A percentile compares a stretch with the other conserved stretches of the same genome.
Conservation (phyloP, 2,329 filamentous ascomycete genomes). For the Colletotrichum kahawae region DNA sequence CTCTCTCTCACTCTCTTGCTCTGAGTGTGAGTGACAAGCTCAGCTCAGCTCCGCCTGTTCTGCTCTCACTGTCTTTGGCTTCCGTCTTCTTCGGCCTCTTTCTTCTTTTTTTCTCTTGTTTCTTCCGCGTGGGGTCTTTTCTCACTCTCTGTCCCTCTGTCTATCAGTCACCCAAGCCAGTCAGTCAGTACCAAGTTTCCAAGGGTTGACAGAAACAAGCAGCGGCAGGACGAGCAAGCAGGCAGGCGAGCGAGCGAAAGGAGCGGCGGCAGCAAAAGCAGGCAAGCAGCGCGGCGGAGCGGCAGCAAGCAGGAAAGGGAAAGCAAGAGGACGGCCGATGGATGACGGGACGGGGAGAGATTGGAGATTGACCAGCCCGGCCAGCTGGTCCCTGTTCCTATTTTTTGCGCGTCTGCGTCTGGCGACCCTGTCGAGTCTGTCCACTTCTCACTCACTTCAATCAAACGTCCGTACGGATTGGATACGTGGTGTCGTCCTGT, state of each 20-base stretch:
- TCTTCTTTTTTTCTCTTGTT: not conserved
- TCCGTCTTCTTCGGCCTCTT: not conserved
- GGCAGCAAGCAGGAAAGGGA: constrained; percentile 1
- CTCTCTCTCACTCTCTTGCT: not conserved
- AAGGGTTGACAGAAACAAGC: not conserved
- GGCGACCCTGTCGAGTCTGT: constrained; percentile 10
- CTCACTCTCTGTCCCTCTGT: not conserved
- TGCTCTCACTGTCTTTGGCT: not conserved
- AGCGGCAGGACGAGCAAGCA: not conserved
- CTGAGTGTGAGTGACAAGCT: not conserved
- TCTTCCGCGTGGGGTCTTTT: not conserved
- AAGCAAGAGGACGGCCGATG: constrained; percentile 13
- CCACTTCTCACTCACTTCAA: constrained; percentile 17
- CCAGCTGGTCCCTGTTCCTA: constrained; percentile 17
- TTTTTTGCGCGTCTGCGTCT: constrained; percentile 14
- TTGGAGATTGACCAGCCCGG: constrained; percentile 6
- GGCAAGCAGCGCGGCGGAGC: not conserved
- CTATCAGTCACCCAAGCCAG: not conserved
- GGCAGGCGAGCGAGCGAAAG: not conserved
- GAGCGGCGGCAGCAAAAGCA: not conserved
- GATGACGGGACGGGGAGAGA: constrained; percentile 2
- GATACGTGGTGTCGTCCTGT: not conserved
- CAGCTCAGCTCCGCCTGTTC: not conserved
- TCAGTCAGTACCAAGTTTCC: not conserved
- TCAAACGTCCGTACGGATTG: constrained; percentile 3